Conservation (phyloP, 2,329 filamentous ascomycete species). For the Calonectria montana region DNA sequence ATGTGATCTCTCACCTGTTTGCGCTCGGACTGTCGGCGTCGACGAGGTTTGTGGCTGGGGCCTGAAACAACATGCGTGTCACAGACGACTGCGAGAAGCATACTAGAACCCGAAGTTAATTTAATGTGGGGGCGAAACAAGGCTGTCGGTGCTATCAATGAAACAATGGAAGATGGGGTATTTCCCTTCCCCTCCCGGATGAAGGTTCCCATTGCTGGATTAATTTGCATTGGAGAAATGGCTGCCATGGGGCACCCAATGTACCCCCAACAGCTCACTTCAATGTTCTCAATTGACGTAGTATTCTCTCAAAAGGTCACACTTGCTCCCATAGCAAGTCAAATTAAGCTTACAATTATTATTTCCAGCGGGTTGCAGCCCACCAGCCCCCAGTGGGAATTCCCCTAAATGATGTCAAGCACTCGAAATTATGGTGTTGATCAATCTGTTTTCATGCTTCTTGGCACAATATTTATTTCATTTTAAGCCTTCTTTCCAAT, state of each 20-base stretch:
- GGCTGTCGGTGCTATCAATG: background rate
- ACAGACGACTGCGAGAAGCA: background rate
- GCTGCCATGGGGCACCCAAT: background rate
- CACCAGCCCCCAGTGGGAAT: background rate
- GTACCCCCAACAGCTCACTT: background rate
- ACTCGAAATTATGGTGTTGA: background rate
- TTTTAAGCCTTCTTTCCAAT: background rate
- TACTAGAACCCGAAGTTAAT: background rate
- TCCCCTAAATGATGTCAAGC: background rate
- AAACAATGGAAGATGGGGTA: constrained; percentile 1
- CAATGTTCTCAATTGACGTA: background rate
- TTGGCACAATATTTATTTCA: background rate
- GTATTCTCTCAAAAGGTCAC: background rate
- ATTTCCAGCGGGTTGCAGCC: background rate
- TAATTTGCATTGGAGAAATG: background rate
- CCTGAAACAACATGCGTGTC: background rate
- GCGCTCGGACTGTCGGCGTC: background rate
- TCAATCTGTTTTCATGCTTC: background rate
- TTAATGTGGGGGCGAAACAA: background rate
- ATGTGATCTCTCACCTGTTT: background rate
- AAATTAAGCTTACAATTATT: background rate
- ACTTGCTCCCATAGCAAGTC: background rate
- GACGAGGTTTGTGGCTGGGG: background rate
- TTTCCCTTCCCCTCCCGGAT: background rate
- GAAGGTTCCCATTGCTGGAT: background rate